These are phyloP conservation scores for Hymenoscyphus fraxineus DNA, from an alignment of 2,329 filamentous ascomycete species.

Conservation along the genomic window DNA sequence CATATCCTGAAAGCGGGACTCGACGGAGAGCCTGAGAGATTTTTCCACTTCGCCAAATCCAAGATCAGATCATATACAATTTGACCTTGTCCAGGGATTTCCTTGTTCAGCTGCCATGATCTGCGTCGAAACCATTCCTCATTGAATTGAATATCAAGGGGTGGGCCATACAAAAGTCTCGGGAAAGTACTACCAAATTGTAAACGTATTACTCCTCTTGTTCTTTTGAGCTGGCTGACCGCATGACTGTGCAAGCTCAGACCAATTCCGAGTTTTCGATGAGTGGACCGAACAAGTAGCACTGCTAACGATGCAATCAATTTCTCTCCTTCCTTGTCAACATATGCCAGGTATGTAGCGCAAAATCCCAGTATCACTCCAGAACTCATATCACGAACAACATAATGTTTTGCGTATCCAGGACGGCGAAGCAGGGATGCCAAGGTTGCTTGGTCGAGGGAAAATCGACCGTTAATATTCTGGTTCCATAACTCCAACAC, in stretches of 20 bases:
- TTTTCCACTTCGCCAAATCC: constrained; percentile 45
- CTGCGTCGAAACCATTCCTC: constrained; percentile 52
- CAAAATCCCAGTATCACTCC: constrained; percentile 52
- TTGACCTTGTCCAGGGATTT: constrained; percentile 45
- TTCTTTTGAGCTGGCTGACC: constrained; percentile 45
- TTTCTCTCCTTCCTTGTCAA: constrained; percentile 48
- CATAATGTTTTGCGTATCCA: constrained; percentile 55
- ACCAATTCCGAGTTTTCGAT: constrained; percentile 50
- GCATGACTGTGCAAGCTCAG: constrained; percentile 51
- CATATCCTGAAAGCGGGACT: constrained; percentile 38
- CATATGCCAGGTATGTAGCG: constrained; percentile 56
- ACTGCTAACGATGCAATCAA: constrained; percentile 54
- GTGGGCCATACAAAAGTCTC: constrained; percentile 53
- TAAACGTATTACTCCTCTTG: constrained; percentile 49
- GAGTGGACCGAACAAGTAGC: constrained; percentile 48
- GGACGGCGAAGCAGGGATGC: constrained; percentile 48
- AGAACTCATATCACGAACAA: constrained; percentile 47
- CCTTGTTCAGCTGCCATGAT: constrained; percentile 49
- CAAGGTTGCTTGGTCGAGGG: constrained; percentile 42
- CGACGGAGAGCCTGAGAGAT: constrained; percentile 38
- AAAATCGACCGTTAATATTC: constrained; percentile 38
- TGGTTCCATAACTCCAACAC: constrained; percentile 30
- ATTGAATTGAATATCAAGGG: constrained; percentile 37
- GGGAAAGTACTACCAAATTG: constrained; percentile 58
- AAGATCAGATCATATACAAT: constrained; percentile 53